Evolutionary conservation across 1,139 yeast genomes (phyloP), one percentile per base, ranked within the genome.

Genomic region (Yamadazyma aaseri): DNA sequence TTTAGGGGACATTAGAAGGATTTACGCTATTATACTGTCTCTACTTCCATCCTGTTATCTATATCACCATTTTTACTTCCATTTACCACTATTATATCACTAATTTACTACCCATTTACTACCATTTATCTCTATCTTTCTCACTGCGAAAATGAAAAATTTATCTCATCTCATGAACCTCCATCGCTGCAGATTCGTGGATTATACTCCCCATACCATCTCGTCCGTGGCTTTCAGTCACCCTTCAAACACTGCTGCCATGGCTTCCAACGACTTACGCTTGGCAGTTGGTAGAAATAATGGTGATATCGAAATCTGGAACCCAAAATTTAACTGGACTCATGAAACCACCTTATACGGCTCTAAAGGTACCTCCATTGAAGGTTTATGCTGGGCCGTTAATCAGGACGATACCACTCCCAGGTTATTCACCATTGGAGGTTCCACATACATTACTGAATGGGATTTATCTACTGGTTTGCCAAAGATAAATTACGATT

Each of bases 281-380:
- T 65, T 92, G 32, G 97, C 97, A 1, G 84, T 92, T 4, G 98
- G 97, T 14, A 74, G 97, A 57, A 77, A 87, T 33, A 90, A 92
- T 56, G 99, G 99, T 31, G 92, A 89, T 51, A 85, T 94, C 40
- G 98, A 94, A 58, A 80, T 94, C 28, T 94, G 97, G 97, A 87
- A 87, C 56, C 97, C 97, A 13, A 68, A 79, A 50, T 69, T 72
- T 49, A 66, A 65, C 44, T 76, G 80, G 80, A 58, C 74, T 38
- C 75, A 73, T 39, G 81, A 76, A 47, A 47, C 66, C 29, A 76
- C 86, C 1, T 65, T 94, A 35, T 78, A 75, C 36, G 97, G 97
- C 11, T 86, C 95, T 4, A 71, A 72, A 38, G 95, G 83, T 21
- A 72, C 95, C 44, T 79, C 96, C 9, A 77, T 92, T 34, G 99